phyloP scores from a whole-genome alignment of 441 rosid genomes.

The Populus hybrid region DNA sequence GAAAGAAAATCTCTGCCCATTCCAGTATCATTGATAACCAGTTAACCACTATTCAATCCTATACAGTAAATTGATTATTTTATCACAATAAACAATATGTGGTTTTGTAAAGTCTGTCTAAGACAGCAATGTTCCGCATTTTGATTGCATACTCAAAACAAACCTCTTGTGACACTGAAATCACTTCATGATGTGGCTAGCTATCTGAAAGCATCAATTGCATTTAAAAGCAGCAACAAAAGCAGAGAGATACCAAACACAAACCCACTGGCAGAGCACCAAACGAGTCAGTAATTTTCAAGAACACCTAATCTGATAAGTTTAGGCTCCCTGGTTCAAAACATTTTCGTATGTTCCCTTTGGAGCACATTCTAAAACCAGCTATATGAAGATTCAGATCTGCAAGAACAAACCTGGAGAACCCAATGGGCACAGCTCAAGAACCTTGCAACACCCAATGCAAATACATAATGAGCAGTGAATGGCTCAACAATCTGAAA shows the following conservation, averaged over 20 bases:
- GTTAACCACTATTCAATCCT: neutral
- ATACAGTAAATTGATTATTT: neutral
- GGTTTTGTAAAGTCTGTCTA: neutral
- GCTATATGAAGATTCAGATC: constrained; percentile 2
- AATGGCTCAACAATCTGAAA: constrained; percentile 97
- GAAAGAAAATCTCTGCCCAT: neutral
- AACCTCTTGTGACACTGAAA: neutral
- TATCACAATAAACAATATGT: neutral
- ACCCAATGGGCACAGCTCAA: constrained; percentile 99
- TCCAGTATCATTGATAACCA: neutral
- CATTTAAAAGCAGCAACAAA: neutral
- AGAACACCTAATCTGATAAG: neutral
- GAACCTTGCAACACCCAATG: constrained; percentile 96
- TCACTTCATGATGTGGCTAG: neutral
- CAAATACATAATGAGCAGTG: constrained; percentile 99
- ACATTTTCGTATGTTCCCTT: neutral
- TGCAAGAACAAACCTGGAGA: constrained; percentile 71
- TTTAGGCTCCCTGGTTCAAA: neutral
- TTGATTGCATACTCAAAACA: neutral
- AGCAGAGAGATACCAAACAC: neutral
- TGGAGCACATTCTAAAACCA: neutral
- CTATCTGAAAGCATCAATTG: neutral
- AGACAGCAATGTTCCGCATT: neutral
- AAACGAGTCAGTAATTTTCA: neutral
- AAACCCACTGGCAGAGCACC: neutral